These are phyloP conservation scores for Pulveroboletus frians DNA, from an alignment of 768 basidiomycete species.

Conservation along the genomic window DNA sequence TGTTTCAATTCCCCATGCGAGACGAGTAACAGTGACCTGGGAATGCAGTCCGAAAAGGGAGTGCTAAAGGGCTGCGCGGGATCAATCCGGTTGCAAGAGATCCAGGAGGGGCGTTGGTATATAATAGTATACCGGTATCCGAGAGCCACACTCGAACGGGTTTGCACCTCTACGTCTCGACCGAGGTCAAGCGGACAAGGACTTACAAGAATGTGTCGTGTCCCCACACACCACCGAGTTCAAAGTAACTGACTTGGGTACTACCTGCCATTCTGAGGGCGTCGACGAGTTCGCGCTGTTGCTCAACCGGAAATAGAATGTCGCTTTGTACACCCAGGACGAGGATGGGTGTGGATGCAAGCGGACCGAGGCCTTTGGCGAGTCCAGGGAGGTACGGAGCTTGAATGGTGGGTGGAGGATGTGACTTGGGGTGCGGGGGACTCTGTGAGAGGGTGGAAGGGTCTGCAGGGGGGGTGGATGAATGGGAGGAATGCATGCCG, in stretches of 20 bases:
- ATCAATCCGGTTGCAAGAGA: constrained; percentile 4
- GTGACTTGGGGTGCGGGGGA: constrained; percentile 59
- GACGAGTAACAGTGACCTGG: not conserved
- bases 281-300: constrained; percentile 92
- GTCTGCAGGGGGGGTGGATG: constrained; percentile 18
- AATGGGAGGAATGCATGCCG: constrained; percentile 39
- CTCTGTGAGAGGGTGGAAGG: constrained; percentile 15
- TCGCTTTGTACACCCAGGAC: constrained; percentile 95
- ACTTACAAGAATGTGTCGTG: constrained; percentile 95
- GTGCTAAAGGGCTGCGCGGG: no score
- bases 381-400: constrained; percentile 74
- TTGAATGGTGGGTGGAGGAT: constrained; percentile 67
- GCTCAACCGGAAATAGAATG: constrained; percentile 94
- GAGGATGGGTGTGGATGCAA: constrained; percentile 72
- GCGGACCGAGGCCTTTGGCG: constrained; percentile 69
- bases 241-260: constrained; percentile 86
- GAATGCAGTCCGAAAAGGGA: not conserved
- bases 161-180: not conserved
- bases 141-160: not conserved
- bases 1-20: not conserved
- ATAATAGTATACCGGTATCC: not conserved
- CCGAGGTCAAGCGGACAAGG: not conserved
- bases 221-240: constrained; percentile 98
- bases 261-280: constrained; percentile 90
- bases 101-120: constrained; percentile 1